Percentiles rank a stretch among this genome's conserved stretches.
Evolutionary conservation across 352 stramenopile genomes (phyloP).

Genomic region (Phytopythium boreale): DNA sequence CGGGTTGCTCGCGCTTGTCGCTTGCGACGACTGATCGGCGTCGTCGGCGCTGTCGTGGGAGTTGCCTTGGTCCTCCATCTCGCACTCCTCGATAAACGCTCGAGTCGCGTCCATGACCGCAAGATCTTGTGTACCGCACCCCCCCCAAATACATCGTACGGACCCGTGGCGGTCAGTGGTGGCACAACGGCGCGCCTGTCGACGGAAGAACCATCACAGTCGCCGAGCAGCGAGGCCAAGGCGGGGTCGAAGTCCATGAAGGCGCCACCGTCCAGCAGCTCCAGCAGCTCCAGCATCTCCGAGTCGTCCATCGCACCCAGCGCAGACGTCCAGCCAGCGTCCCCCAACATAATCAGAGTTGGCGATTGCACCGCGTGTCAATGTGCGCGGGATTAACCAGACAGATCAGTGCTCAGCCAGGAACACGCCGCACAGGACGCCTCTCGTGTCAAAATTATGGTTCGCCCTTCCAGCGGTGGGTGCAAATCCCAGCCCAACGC

Average conservation of each 20-base stretch:
- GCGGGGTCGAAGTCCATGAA: neutral
- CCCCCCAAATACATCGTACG: neutral
- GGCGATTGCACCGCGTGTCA: neutral
- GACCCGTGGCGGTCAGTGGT: neutral
- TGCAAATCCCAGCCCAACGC: no score
- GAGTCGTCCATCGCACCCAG: neutral
- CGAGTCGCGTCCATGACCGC: neutral
- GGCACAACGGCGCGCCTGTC: neutral
- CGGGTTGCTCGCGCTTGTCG: neutral
- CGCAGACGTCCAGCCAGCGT: neutral
- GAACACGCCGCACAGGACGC: no score
- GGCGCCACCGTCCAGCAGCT: neutral
- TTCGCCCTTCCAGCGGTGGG: no score
- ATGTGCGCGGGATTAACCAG: no score
- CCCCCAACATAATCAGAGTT: neutral
- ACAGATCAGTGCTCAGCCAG: no score
- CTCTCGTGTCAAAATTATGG: no score
- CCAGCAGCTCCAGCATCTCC: neutral
- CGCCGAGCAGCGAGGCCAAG: no score
- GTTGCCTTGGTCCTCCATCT: neutral
- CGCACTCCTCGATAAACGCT: neutral
- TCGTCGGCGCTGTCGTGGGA: neutral
- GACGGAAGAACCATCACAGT: neutral
- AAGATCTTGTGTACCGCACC: neutral
- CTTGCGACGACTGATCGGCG: no score